Evolutionary conservation across 202 grass and related monocot species (phyloP).

Genomic region (Saccharum hybrid): DNA sequence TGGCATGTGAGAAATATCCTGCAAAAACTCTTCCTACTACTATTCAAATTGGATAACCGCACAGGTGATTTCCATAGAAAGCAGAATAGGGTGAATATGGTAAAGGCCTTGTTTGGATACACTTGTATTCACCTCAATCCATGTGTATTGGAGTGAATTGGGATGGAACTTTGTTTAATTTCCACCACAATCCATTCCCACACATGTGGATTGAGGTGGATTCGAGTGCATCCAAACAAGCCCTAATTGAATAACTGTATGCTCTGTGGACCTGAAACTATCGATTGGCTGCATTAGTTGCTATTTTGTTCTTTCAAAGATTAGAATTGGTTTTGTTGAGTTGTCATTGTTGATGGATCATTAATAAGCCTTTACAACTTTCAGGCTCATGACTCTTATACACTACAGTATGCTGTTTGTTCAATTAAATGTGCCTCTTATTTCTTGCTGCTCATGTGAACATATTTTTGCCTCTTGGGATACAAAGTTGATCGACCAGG

Average conservation of each 20-base stretch:
- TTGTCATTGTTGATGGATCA: not conserved
- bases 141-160: too few species aligned
- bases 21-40: not conserved
- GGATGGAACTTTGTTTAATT: too few species aligned
- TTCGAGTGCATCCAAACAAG: too few species aligned
- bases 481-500: conserved; percentile 21
- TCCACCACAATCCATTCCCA: too few species aligned
- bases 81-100: not conserved
- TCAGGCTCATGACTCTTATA: not conserved
- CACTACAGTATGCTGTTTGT: conserved; percentile 29
- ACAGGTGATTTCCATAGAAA: conserved; percentile 16
- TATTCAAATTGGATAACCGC: not conserved
- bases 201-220: too few species aligned
- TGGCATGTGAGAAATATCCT: not conserved
- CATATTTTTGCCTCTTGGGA: not conserved
- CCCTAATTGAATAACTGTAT: not conserved
- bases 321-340: conserved; percentile 17
- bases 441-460: not conserved
- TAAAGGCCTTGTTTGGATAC: too few species aligned
- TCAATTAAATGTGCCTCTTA: not conserved
- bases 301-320: not conserved
- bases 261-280: not conserved
- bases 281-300: conserved; percentile 21
- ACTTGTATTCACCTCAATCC: too few species aligned
- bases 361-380: conserved; percentile 5